Percentiles rank a stretch among this genome's conserved stretches.
Evolutionary conservation across 805 yeast species (phyloP).

Genomic region (Metschnikowia amazonensis): DNA sequence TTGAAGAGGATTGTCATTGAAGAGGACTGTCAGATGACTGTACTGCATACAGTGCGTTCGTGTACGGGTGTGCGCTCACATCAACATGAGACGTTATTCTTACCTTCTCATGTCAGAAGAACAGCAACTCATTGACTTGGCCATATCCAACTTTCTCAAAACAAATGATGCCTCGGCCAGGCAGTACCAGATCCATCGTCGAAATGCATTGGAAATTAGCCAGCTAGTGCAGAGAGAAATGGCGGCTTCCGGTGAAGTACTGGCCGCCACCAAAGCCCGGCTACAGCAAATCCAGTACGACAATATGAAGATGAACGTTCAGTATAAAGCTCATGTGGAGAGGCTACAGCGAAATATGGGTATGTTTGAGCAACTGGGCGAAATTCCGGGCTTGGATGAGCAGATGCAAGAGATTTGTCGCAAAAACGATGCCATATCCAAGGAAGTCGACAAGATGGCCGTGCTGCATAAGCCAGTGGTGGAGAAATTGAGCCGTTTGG

Average conservation of each 20-base stretch:
- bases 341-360: conserved; percentile 21
- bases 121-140: conserved; percentile 31
- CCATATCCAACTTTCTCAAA: conserved; percentile 27
- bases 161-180: conserved; percentile 31
- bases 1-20: too few relatives aligned
- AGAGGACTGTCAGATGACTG: not conserved
- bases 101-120: conserved; percentile 22
- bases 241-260: conserved; percentile 6
- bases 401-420: conserved; percentile 21
- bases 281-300: conserved; percentile 26
- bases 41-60: not conserved
- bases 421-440: conserved; percentile 15
- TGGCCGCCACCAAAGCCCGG: conserved; percentile 14
- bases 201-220: conserved; percentile 20
- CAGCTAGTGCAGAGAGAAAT: conserved; percentile 12
- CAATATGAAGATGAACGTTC: conserved; percentile 24
- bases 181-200: conserved; percentile 33
- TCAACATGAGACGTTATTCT: not conserved
- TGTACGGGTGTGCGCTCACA: not conserved
- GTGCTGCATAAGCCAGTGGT: conserved; percentile 34
- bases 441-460: conserved; percentile 24
- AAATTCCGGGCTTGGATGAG: conserved; percentile 19
- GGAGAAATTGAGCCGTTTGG: conserved; percentile 29
- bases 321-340: conserved; percentile 26
- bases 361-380: conserved; percentile 10